These are phyloP conservation scores for Candida endomychidarum DNA, from an alignment of 805 yeast species.

Conservation along the genomic window DNA sequence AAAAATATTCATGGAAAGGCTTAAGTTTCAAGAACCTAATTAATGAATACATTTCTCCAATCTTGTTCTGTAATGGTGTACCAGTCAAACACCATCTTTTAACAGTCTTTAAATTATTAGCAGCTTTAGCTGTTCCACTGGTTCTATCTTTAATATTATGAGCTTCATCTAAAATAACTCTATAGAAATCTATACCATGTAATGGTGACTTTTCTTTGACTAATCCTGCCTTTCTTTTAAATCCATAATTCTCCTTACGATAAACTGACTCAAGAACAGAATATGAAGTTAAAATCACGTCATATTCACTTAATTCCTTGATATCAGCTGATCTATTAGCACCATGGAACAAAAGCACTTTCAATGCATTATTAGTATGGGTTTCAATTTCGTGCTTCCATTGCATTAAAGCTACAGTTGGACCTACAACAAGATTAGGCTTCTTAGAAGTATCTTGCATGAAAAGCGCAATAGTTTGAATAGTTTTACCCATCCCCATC, in stretches of 20 bases:
- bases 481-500: conserved; percentile 99
- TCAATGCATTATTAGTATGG: conserved; percentile 69
- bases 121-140: conserved; percentile 91
- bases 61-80: conserved; percentile 93
- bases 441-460: conserved; percentile 63
- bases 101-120: conserved; percentile 65
- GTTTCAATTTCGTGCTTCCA: conserved; percentile 92
- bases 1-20: conserved; percentile 87
- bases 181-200: conserved; percentile 72
- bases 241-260: conserved; percentile 81
- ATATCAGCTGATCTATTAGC: conserved; percentile 64
- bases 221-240: conserved; percentile 65
- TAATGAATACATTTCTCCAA: conserved; percentile 93
- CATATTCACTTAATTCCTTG: conserved; percentile 59
- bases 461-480: conserved; percentile 88
- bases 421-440: conserved; percentile 91
- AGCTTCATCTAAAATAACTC: conserved; percentile 94
- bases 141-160: conserved; percentile 96
- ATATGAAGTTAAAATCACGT: conserved; percentile 88
- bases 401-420: conserved; percentile 98
- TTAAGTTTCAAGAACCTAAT: conserved; percentile 78
- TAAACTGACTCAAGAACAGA: conserved; percentile 86
- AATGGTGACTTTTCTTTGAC: conserved; percentile 75
- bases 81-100: conserved; percentile 94
- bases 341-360: conserved; percentile 80